These are phyloP conservation scores for Panaeolus papilionaceus DNA, from an alignment of 768 basidiomycete genomes.

Conservation along the genomic window DNA sequence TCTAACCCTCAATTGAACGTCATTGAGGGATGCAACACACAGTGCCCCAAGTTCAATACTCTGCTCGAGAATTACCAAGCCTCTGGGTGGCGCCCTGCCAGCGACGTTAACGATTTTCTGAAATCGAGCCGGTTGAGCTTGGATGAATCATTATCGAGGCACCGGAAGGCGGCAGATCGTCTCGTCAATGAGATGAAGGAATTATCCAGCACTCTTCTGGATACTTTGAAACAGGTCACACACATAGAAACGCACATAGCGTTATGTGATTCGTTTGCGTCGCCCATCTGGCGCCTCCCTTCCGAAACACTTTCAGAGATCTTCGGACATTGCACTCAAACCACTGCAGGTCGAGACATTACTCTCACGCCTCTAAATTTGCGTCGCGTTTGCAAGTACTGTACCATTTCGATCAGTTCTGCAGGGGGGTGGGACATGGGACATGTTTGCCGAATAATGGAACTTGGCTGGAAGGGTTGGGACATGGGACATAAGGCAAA, in stretches of 20 bases:
- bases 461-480: no score
- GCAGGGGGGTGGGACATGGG: no score
- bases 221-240: neutral
- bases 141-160: neutral
- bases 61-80: neutral
- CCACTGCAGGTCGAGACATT: neutral
- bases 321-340: neutral
- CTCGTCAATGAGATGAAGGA: neutral
- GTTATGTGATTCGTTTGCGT: neutral
- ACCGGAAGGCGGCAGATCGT: neutral
- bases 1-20: no score
- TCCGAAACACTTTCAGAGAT: neutral
- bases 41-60: neutral
- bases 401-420: no score
- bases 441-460: no score
- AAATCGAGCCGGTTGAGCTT: neutral
- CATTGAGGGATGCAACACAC: no score
- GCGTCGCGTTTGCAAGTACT: neutral
- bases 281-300: neutral
- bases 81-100: neutral
- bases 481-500: no score
- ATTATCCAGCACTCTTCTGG: neutral
- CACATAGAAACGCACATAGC: neutral
- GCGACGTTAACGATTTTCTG: neutral
- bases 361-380: neutral